Base-by-base conservation (phyloP, 495 filamentous ascomycete species). In the Penicillium bovifimosum region DNA sequence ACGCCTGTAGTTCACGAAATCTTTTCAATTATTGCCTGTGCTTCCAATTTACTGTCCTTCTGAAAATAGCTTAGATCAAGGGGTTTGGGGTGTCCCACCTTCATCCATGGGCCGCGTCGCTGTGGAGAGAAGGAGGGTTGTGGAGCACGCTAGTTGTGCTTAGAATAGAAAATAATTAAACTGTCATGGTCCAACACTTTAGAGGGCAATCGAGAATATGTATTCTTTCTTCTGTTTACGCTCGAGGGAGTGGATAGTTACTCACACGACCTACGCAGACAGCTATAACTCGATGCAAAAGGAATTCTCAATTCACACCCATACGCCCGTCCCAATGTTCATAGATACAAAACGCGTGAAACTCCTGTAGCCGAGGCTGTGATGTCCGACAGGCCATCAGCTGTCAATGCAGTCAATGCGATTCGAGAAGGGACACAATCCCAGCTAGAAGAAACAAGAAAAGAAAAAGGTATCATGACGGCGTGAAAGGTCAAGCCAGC, bases 111-210 rank as follows among this genome's bases (percentile, higher is more conserved):
- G 58, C 62, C 62, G 55, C 60, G 60, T 55, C 56, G 54, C 39
- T 50, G 62, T 65, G 62, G 63, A 60, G 48, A 56, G 57, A 47
- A 61, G 49, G 58, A 56, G 59, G 26, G n/a, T 14, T 39, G 62
- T 64, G 62, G 62, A 64, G 62, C 50, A 33, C 62, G 48, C 59
- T 64, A 64, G 49, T 41, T 31, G 54, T 56, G 50, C 62, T 62
- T 62, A 61, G 45, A 57, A 62, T 62, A 52, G 50, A 55, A 63
- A 47, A 49, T 20, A 50, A 47, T 43, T 44, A 4, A 42, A 42
- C 20, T 50, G 57, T 63, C 60, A 47, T 55, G 38, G 38, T 51
- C 38, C 6, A 20, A 40, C 16, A 39, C 16, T 17, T 17, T 20
- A 40, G 38, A 36, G 3, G 34, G 4, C 20, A 24, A 24, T 24